Conservation (phyloP, 2,329 filamentous ascomycete genomes). For the Stylonectria norvegica region DNA sequence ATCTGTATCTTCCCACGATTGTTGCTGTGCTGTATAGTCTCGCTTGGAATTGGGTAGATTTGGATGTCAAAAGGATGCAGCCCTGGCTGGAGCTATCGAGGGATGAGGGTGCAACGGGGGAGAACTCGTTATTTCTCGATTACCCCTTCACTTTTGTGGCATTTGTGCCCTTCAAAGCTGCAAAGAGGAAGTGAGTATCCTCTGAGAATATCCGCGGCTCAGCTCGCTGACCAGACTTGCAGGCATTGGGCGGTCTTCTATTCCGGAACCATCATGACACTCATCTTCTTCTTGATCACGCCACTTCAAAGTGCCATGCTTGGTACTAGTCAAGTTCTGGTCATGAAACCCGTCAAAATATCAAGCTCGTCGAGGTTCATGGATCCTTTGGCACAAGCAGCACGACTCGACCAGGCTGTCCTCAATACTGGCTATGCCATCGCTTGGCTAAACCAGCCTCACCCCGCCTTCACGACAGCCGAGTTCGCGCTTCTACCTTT, state of each 20-base stretch:
- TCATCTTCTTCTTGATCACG: constrained; percentile 5
- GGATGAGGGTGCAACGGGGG: not conserved
- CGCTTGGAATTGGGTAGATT: constrained; percentile 4
- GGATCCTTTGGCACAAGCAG: not conserved
- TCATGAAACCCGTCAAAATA: not conserved
- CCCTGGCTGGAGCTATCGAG: constrained; percentile 5
- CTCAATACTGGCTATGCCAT: not conserved
- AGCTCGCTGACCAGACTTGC: not conserved
- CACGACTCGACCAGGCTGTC: not conserved
- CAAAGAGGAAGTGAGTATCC: not conserved
- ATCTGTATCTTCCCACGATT: constrained; percentile 4
- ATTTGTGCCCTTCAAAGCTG: constrained; percentile 2
- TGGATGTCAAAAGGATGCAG: constrained; percentile 6
- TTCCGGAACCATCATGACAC: constrained; percentile 1
- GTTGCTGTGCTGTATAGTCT: constrained; percentile 4
- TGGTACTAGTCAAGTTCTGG: not conserved
- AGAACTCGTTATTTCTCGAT: constrained; percentile 3
- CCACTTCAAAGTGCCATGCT: constrained; percentile 3
- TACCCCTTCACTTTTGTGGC: constrained; percentile 5
- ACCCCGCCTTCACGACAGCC: constrained; percentile 1
- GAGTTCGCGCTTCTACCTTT: constrained; percentile 6
- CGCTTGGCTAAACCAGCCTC: not conserved
- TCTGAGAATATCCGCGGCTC: too few relatives aligned
- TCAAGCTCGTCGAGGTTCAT: not conserved
- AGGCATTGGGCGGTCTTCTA: constrained; percentile 9